phyloP scores from a whole-genome alignment of 2,329 filamentous ascomycete genomes.

The Ascochyta viciae-villosae region DNA sequence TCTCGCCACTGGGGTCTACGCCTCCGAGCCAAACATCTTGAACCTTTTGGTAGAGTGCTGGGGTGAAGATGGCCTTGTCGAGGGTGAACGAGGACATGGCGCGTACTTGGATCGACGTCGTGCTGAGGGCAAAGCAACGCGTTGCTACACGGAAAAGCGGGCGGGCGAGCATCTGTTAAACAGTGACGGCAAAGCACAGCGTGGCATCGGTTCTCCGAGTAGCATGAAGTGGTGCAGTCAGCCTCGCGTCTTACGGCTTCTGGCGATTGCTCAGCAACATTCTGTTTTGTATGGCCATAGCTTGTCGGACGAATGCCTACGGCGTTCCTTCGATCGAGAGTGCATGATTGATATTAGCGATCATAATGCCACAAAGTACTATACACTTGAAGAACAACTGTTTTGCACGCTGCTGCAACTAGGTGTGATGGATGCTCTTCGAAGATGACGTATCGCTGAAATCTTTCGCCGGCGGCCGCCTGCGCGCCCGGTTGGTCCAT shows the following conservation, averaged over 20 bases:
- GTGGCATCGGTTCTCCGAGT: not conserved
- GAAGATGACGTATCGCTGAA: slow-evolving; percentile 28
- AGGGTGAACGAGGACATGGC: slow-evolving; percentile 46
- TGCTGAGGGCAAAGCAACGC: slow-evolving; percentile 8
- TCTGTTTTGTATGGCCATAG: not conserved
- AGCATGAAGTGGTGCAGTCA: slow-evolving; percentile 5
- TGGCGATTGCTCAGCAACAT: slow-evolving; percentile 14
- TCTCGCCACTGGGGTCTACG: slow-evolving; percentile 34
- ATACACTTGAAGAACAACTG: not conserved
- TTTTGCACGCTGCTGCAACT: not conserved
- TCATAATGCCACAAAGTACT: not conserved
- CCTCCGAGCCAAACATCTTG: slow-evolving; percentile 51
- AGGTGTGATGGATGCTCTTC: not conserved
- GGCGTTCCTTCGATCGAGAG: not conserved
- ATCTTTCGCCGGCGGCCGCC: slow-evolving; percentile 19
- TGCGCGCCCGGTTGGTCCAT: slow-evolving; percentile 3
- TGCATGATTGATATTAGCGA: not conserved
- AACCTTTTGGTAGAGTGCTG: slow-evolving; percentile 46
- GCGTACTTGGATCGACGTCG: slow-evolving; percentile 19
- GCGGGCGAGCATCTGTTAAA: slow-evolving; percentile 6
- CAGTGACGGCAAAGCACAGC: not conserved
- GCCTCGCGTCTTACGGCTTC: slow-evolving; percentile 13
- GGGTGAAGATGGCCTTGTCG: slow-evolving; percentile 51
- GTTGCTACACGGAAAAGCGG: slow-evolving; percentile 9
- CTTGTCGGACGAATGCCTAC: not conserved